A percentile compares a stretch with the other conserved stretches of the same genome.
phyloP scores from a whole-genome alignment of 164 flowering plant genomes.

The Magnolia kwangsiensis region DNA sequence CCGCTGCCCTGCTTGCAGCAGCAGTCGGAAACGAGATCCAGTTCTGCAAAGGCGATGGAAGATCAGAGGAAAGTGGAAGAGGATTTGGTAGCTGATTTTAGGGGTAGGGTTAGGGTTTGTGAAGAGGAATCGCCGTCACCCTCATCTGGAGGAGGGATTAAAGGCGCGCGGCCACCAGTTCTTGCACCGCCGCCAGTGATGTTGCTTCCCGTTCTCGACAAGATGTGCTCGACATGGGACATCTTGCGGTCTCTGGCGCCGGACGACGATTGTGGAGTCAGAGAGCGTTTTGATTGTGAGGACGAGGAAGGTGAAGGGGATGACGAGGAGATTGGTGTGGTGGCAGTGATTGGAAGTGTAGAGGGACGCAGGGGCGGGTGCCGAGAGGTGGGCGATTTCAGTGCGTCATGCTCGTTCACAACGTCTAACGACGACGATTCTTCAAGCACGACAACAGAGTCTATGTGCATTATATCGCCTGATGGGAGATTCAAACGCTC shows the following conservation, averaged over 20 bases:
- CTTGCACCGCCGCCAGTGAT: conserved; percentile 60
- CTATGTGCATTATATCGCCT: conserved; percentile 57
- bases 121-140: not conserved
- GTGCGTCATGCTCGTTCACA: conserved; percentile 58
- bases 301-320: conserved; percentile 22
- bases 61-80: not conserved
- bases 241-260: conserved; percentile 50
- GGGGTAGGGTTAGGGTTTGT: conserved; percentile 12
- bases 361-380: conserved; percentile 28
- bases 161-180: conserved; percentile 75
- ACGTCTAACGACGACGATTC: conserved; percentile 68
- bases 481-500: conserved; percentile 38
- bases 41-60: not conserved
- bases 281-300: not conserved
- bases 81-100: conserved; percentile 2
- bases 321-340: conserved; percentile 15
- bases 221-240: conserved; percentile 64
- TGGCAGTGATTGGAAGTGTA: conserved; percentile 7
- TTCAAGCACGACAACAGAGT: conserved; percentile 63
- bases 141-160: conserved; percentile 44
- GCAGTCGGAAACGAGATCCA: not conserved
- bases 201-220: conserved; percentile 34
- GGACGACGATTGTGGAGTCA: conserved; percentile 14
- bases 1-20: conserved; percentile 26
- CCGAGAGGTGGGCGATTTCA: conserved; percentile 28